phyloP scores from a whole-genome alignment of 2,329 filamentous ascomycete genomes.

The Gremmenia infestans region DNA sequence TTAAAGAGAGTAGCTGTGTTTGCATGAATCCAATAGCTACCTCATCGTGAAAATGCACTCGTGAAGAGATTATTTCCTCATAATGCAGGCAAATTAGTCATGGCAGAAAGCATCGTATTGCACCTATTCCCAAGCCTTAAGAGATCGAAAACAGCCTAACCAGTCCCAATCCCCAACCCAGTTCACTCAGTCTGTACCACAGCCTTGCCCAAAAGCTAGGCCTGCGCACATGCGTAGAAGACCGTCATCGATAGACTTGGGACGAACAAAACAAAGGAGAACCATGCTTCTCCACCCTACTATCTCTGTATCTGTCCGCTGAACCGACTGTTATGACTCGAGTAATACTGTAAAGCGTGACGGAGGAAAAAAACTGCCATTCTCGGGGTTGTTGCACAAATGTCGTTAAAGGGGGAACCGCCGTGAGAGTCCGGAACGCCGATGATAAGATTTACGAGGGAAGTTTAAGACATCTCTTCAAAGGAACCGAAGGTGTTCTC shows the following conservation, averaged over 20 bases:
- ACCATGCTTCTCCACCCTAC: neutral
- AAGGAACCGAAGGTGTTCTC: constrained; percentile 96
- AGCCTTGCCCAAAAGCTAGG: neutral
- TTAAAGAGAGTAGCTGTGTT: no score
- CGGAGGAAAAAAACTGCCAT: constrained; percentile 20
- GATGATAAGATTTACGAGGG: neutral
- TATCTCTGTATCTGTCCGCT: neutral
- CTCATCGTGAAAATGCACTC: neutral
- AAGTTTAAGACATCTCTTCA: constrained; percentile 29
- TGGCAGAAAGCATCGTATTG: constrained; percentile 27
- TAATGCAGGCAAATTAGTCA: neutral
- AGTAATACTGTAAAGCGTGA: constrained; percentile 9
- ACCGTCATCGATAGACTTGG: neutral
- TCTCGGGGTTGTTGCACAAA: constrained; percentile 4
- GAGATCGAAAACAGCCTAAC: constrained; percentile 15
- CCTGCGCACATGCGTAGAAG: neutral
- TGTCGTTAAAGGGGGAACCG: neutral
- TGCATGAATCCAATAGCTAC: no score
- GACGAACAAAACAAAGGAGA: neutral
- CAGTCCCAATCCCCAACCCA: constrained; percentile 1
- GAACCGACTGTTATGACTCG: neutral
- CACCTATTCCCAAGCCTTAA: constrained; percentile 20
- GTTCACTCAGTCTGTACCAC: neutral
- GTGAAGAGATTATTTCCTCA: neutral
- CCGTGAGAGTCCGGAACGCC: constrained; percentile 12